Conservation (phyloP, 768 basidiomycete species). For the Russula virescens region DNA sequence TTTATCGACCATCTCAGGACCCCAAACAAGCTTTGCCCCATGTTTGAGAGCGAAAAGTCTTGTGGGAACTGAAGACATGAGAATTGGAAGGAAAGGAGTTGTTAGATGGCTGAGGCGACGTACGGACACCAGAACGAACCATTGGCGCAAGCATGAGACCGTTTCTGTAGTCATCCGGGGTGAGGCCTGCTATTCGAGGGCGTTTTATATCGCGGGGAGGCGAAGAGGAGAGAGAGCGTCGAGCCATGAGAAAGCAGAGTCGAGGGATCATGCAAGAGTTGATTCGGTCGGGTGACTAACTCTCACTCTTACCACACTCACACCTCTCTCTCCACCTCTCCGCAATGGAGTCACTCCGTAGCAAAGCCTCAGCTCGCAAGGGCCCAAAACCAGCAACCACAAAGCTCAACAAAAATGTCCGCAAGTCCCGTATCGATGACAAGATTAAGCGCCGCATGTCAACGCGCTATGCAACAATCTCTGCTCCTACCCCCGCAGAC, state of each 20-base stretch:
- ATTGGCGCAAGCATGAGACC: constrained; percentile 96
- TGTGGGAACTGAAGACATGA: constrained; percentile 59
- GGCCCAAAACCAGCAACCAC: constrained; percentile 18
- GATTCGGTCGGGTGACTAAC: too few species aligned
- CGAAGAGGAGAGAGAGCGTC: constrained; percentile 21
- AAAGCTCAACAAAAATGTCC: constrained; percentile 26
- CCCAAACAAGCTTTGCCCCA: constrained; percentile 93
- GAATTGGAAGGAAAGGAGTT: neutral
- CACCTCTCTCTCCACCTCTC: too few species aligned
- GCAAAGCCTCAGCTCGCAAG: constrained; percentile 24
- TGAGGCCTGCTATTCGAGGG: constrained; percentile 37
- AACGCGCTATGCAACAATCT: constrained; percentile 86
- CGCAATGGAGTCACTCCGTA: constrained; percentile 33
- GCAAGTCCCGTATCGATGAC: constrained; percentile 60
- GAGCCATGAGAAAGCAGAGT: constrained; percentile 11
- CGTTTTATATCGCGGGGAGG: constrained; percentile 20
- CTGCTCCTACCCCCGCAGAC: constrained; percentile 67
- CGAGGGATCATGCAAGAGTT: neutral
- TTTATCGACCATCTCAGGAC: constrained; percentile 94
- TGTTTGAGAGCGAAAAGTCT: constrained; percentile 84
- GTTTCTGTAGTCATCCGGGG: constrained; percentile 72
- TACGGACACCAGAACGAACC: constrained; percentile 90
- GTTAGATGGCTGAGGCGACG: constrained; percentile 30
- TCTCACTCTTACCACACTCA: too few species aligned
- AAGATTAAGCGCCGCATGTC: constrained; percentile 97